phyloP scores from a whole-genome alignment of 2,329 filamentous ascomycete species.

The Aspergillus aculeatus region DNA sequence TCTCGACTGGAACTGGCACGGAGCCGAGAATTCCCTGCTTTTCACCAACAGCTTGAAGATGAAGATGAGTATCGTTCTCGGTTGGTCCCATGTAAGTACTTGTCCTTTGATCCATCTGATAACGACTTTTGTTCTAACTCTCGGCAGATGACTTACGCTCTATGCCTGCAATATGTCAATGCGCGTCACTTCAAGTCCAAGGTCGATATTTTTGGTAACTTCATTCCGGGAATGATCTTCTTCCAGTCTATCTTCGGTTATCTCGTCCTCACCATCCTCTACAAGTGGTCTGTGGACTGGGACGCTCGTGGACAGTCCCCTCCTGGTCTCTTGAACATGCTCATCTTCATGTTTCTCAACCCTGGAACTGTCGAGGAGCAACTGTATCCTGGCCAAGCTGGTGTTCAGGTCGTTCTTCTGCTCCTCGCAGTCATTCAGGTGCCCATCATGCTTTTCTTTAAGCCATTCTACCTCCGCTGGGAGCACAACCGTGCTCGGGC shows the following conservation, averaged over 20 bases:
- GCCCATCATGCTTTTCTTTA: constrained; percentile 86
- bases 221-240: constrained; percentile 97
- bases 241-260: constrained; percentile 99
- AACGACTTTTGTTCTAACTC: constrained; percentile 1
- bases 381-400: constrained; percentile 74
- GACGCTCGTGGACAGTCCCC: constrained; percentile 63
- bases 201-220: constrained; percentile 96
- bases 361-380: constrained; percentile 69
- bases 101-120: not conserved
- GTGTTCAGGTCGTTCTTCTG: constrained; percentile 74
- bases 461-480: constrained; percentile 91
- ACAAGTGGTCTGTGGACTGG: constrained; percentile 97
- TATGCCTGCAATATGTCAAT: constrained; percentile 90
- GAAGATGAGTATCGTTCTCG: constrained; percentile 97
- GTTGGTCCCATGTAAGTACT: constrained; percentile 73
- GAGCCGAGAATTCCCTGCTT: constrained; percentile 87
- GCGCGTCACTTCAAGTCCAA: constrained; percentile 91
- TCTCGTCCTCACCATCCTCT: constrained; percentile 87
- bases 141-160: constrained; percentile 85
- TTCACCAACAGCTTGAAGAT: constrained; percentile 99
- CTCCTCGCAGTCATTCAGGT: constrained; percentile 83
- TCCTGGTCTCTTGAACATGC: constrained; percentile 92
- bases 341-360: constrained; percentile 98
- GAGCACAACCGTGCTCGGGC: constrained; percentile 89
- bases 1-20: constrained; percentile 95